Evolutionary conservation across 176 grass and related monocot species (phyloP).

Genomic region (Tuctoria greenei): DNA sequence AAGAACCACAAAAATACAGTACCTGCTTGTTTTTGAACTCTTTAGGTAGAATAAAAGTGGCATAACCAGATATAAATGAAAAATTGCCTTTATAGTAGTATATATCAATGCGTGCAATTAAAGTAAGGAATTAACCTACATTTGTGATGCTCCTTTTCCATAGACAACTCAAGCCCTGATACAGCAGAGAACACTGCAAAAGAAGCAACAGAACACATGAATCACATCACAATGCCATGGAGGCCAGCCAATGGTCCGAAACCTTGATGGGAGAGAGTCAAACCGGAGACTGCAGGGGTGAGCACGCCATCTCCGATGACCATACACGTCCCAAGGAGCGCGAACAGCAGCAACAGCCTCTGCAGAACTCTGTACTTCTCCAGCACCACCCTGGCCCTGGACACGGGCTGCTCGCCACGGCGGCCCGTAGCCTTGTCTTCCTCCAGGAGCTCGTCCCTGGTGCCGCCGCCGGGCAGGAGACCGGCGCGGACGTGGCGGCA

Average conservation of each 20-base stretch:
- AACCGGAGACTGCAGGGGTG: conserved; percentile 92
- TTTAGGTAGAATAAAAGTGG: background rate
- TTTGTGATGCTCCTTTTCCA: conserved; percentile 80
- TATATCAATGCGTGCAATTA: background rate
- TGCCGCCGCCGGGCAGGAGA: conserved; percentile 61
- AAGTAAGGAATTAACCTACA: conserved; percentile 58
- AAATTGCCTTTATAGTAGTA: background rate
- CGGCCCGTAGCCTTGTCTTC: conserved; percentile 27
- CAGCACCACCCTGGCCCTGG: conserved; percentile 39
- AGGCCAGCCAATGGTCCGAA: background rate
- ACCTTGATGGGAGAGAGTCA: conserved; percentile 8
- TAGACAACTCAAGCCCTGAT: conserved; percentile 82
- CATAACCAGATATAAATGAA: conserved; percentile 13
- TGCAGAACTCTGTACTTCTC: conserved; percentile 79
- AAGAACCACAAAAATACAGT: conserved; percentile 8
- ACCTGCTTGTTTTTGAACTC: background rate
- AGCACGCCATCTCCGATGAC: conserved; percentile 96
- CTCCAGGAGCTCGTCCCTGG: conserved; percentile 59
- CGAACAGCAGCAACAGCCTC: conserved; percentile 69
- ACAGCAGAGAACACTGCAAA: conserved; percentile 90
- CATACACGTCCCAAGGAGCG: conserved; percentile 94
- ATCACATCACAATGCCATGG: background rate
- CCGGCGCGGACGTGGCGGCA: conserved; percentile 83
- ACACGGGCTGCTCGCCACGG: background rate
- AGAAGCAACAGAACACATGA: background rate